These are phyloP conservation scores for Bassia scoparia DNA, from an alignment of 148 eudicot genomes.

Conservation along the genomic window DNA sequence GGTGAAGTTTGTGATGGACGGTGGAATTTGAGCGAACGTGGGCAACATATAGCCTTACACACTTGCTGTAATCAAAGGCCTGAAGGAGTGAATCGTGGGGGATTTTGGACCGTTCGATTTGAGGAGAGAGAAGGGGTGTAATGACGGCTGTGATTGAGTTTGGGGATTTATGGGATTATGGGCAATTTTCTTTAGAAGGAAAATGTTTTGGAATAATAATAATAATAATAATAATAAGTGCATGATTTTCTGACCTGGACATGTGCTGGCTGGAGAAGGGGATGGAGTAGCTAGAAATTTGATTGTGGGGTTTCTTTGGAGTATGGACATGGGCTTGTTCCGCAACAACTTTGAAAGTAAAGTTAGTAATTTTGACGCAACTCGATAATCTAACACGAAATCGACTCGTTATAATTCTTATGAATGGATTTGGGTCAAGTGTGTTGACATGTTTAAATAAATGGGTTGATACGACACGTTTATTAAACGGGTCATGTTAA, in stretches of 20 bases:
- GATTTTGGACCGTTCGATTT: constrained; percentile 21
- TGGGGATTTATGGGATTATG: neutral
- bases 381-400: too few species aligned
- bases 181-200: neutral
- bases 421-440: too few species aligned
- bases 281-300: neutral
- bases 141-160: neutral
- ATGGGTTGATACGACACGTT: too few species aligned
- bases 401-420: too few species aligned
- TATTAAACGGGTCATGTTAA: too few species aligned
- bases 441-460: too few species aligned
- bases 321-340: too few species aligned
- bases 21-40: constrained; percentile 42
- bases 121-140: neutral
- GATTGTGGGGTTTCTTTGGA: neutral
- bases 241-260: constrained; percentile 12
- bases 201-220: neutral
- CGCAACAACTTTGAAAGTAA: too few species aligned
- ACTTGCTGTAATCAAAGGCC: constrained; percentile 59
- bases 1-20: constrained; percentile 31
- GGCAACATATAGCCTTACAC: constrained; percentile 51
- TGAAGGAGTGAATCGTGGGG: constrained; percentile 40
- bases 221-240: neutral
- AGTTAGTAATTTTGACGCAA: too few species aligned
- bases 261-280: constrained; percentile 8